phyloP scores from a whole-genome alignment of 2,329 filamentous ascomycete species.

The Cordyceps sp. region DNA sequence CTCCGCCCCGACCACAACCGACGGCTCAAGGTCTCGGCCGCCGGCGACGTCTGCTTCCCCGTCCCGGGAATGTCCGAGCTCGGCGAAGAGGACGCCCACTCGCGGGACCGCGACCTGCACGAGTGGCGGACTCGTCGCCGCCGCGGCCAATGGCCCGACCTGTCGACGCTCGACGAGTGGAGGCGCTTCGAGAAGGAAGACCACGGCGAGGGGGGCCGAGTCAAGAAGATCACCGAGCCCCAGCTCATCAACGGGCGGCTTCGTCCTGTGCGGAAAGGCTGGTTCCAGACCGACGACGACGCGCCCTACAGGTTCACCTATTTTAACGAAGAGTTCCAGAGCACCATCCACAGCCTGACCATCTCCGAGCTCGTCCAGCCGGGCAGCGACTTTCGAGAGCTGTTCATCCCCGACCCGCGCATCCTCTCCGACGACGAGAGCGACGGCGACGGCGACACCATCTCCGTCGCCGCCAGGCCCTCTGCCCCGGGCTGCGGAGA shows the following conservation, averaged over 20 bases:
- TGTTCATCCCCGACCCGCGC: slow-evolving; percentile 80
- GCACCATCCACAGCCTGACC: slow-evolving; percentile 88
- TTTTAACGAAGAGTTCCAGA: slow-evolving; percentile 94
- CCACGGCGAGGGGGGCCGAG: slow-evolving; percentile 62
- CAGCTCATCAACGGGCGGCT: slow-evolving; percentile 81
- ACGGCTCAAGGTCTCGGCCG: slow-evolving; percentile 45
- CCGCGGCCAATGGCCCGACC: slow-evolving; percentile 69
- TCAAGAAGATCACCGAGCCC: slow-evolving; percentile 87
- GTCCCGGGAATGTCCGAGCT: slow-evolving; percentile 56
- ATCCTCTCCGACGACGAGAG: slow-evolving; percentile 58
- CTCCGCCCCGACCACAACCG: slow-evolving; percentile 12
- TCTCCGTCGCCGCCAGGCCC: slow-evolving; percentile 8
- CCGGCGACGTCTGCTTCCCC: slow-evolving; percentile 89
- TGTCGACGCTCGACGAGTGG: slow-evolving; percentile 77
- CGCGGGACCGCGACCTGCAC: slow-evolving; percentile 22
- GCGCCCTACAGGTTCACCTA: slow-evolving; percentile 92
- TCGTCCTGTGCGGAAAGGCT: slow-evolving; percentile 60
- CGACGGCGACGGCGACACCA: slow-evolving; percentile 34
- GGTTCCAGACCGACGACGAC: slow-evolving; percentile 81
- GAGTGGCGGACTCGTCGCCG: slow-evolving; percentile 35
- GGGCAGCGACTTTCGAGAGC: slow-evolving; percentile 65
- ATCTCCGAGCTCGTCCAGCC: slow-evolving; percentile 86
- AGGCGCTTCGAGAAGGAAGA: slow-evolving; percentile 73
- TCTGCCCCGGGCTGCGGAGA: slow-evolving; percentile 11
- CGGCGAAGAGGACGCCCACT: slow-evolving; percentile 54